Evolutionary conservation across 1,284 basidiomycete genomes (phyloP), one percentile per base, ranked within the genome.

Genomic region (Trichosporon sp.): DNA sequence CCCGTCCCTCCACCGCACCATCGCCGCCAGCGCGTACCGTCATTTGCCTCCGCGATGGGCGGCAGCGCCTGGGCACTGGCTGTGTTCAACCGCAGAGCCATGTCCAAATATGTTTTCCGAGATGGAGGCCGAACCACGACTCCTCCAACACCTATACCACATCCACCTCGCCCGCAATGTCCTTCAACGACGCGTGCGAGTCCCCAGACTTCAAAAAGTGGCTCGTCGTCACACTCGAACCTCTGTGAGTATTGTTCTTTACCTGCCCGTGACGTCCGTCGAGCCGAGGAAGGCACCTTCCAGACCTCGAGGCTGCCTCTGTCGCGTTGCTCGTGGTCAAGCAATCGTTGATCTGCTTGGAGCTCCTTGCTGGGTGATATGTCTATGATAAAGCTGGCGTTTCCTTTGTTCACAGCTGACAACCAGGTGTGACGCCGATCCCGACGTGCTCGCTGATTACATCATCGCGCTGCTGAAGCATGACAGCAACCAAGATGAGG

Each of bases 391-490:
- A n/a, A 19, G 48, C 48, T 51, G 19, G 12, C 1, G 8, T 12
- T 11, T 16, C 6, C n/a, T 8, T 16, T 7, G 4, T 19, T 11
- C 19, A 14, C 12, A 10, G 35, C 68, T 66, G 38, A 71, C 51
- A 26, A 10, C 32, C 79, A 97, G 94, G 87, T 97, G 94, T 81
- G 96, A 98, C 83, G 96, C 96, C 68, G 96, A 98, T 82, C 95
- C 96, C 31, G 90, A 91, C 40, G 94, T 96, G 21, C 89, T 98
- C 67, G 91, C 93, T 12, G 94, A 98, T 81, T 98, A 98, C 81
- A 91, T 98, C 76, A 88, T 97, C 66, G 96, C 96, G n/a, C 86
- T 98, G 68, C 86, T 98, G 70, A 94, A 94, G 81, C 93, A 96
- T 83, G 93, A 94, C 84, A 90, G 90, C 11, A 73, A 71, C n/a